These are phyloP conservation scores for Urtica urens DNA, from an alignment of 306 rosid species.

Conservation along the genomic window DNA sequence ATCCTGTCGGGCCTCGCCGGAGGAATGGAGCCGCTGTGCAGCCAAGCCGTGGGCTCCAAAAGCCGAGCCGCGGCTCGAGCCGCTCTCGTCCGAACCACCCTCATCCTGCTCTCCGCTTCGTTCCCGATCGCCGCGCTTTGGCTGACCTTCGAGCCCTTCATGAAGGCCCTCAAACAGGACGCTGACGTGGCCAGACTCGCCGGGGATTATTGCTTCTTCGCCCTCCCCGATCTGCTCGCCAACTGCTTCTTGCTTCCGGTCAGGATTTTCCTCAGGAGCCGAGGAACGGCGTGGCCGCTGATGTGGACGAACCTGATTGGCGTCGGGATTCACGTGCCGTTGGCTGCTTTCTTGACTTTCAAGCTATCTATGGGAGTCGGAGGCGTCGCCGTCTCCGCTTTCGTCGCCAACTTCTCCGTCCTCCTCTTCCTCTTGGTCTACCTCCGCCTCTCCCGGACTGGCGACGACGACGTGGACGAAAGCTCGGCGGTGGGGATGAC, in stretches of 20 bases:
- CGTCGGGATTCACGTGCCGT: conserved; percentile 45
- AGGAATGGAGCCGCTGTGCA: conserved; percentile 77
- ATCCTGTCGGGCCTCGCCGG: conserved; percentile 63
- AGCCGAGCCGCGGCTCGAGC: conserved; percentile 36
- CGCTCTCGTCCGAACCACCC: conserved; percentile 43
- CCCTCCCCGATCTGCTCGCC: conserved; percentile 71
- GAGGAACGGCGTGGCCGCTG: conserved; percentile 65
- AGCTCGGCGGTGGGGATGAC: not conserved
- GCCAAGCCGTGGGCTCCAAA: conserved; percentile 64
- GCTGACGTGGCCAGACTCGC: conserved; percentile 51
- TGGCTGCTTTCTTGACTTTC: conserved; percentile 49
- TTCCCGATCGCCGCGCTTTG: conserved; percentile 54
- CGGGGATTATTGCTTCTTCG: conserved; percentile 46
- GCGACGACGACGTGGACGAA: not conserved
- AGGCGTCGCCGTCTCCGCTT: conserved; percentile 64
- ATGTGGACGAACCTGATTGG: conserved; percentile 55
- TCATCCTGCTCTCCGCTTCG: conserved; percentile 43
- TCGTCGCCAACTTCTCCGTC: conserved; percentile 45
- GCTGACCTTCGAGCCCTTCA: conserved; percentile 57
- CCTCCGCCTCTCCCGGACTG: conserved; percentile 17
- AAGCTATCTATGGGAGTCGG: conserved; percentile 49
- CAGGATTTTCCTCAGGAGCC: conserved; percentile 54
- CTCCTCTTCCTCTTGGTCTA: conserved; percentile 46
- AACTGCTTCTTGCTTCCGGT: conserved; percentile 64
- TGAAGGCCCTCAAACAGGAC: conserved; percentile 51